Base-by-base conservation (phyloP, 768 basidiomycete species). In the Lenzites betulinus region DNA sequence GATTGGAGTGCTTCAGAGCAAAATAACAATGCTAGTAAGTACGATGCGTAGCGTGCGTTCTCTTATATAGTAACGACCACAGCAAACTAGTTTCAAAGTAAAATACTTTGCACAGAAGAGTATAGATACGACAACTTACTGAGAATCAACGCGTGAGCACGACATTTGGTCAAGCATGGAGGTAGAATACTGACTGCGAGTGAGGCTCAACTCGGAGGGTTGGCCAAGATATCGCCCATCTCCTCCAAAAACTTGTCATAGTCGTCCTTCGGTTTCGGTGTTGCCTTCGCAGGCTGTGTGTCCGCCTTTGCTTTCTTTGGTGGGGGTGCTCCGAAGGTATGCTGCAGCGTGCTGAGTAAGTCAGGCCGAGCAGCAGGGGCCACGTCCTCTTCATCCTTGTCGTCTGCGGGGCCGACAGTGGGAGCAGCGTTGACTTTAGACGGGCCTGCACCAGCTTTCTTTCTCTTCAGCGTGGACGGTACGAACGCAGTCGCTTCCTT, bases 401-500 rank as follows among this genome's bases (percentile, higher is more conserved):
- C 75, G 25, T 70, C 68, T 16, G 65, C 66, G 16, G 76, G 65
- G 16, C 67, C 77, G 1, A 87, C 70, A 16, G 78, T 77, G 11
- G 89, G 89, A 1, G 89, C 89, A 9, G 89, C 86, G 65, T 90
- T 84, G 33, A 90, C 68, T 63, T 77, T 82, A 22, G 76, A 60
- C 6, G 77, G 60, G 25, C 66, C 67, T 20, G 71, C 71, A 38
- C 75, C 74, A 11, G 71, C 64, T 60, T 82, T 88, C 74, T 90
- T 94, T 48, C 92, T 84, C 73, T 92, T 93, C 52, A 96, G 75
- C 3, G 89, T 79, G 1, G 87, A 71, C 3, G 97, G 97, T 4
- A 98, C 85, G 68, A 99, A 98, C 0, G 91, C 86, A 0, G 93
- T 96, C 9, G 91, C 90, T 72, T 99, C 97, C 74, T 93, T 95